Base-by-base conservation (phyloP, 768 basidiomycete species). In the Pulveroboletus sp. region DNA sequence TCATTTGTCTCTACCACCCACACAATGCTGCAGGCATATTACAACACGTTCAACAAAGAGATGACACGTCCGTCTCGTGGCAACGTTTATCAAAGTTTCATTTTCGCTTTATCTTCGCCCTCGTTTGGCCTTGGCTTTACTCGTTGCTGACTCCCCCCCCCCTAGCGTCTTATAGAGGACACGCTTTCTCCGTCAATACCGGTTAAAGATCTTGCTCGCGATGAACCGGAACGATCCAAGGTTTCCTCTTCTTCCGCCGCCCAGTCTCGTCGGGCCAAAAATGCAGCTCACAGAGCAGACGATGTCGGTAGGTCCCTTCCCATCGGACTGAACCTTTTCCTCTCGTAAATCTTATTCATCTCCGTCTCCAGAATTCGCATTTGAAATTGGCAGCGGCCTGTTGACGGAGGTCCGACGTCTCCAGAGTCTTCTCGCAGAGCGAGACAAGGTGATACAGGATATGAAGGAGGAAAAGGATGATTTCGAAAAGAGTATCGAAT, bases 301-400 rank as follows among this genome's bases (percentile, higher is more conserved):
- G 89, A 93, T 63, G 88, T 91, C 57, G 88, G 89, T 89, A 60
- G 64, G 87, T 79, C 42, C 3, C 40, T 55, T 37, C 35, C 39
- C 28, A 51, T 48, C 55, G 43, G 51, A 55, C 59, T 53, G 43
- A 14, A 8, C n/a, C 14, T 47, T 6, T 10, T 17, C 14, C 14
- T 18, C 2, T 54, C 40, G 43, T 40, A 13, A 33, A 2, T 39
- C 55, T 35, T 48, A 42, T 53, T 62, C 48, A 63, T 59, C 6
- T 57, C 54, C 61, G 52, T 47, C 56, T 62, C 64, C 72, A 89
- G 95, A 96, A 74, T 97, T 98, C 59, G 95, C 95, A 36, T 94
- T 96, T 60, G 95, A 98, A 73, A 98, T 98, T 49, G 94, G 95
- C 7, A 93, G 90, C 56, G 88, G 88, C 11, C 74, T 97, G 43